Evolutionary conservation across 129 eudicot species (phyloP), one percentile per base, ranked within the genome.

Genomic region (Rutidosis leptorrhynchoides): DNA sequence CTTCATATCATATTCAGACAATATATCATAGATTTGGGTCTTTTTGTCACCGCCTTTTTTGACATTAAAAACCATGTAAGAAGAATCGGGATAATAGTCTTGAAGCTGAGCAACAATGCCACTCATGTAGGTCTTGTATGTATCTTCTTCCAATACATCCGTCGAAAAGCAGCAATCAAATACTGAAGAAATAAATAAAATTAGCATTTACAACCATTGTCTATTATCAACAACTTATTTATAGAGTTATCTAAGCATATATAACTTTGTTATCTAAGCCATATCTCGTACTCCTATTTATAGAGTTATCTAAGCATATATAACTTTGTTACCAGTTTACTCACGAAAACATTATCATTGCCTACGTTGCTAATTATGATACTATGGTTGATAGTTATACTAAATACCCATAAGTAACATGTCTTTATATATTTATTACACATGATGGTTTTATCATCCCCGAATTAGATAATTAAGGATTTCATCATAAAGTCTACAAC

Each of bases 141-240:
- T 72, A 26, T 85, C 85, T 74, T 57, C 83, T 57, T 77, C 83
- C 80, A 62, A 43, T 59, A 65, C 64, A 51, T 82, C 83, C 46
- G 70, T 51, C 23, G 85, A 69, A 76, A 80, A 85, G 78, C 93
- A 85, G 59, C 93, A 85, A 70, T 85, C 88, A 52, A 85, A 85
- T 35, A 85, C 93, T 85, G 76, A 72, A 79, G 55, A 57, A 10
- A 33, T 20, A 64, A 30, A 15, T 19, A 12, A 23, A 7, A 65
- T 6, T 25, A 14, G 16, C 12, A 26, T 12, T 57, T 24, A 57
- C 28, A n/a, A 25, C 57, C 67, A 70, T 19, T 49, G 15, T 58
- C 65, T 17, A 25, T 25, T 24, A 32, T 37, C n/a, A 28, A 30
- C 20, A 67, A 12, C 62, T 12, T 26, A 63, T n/a, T n/a, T n/a